phyloP scores from a whole-genome alignment of 2,329 filamentous ascomycete genomes.

The Cryphonectria carpinicola region DNA sequence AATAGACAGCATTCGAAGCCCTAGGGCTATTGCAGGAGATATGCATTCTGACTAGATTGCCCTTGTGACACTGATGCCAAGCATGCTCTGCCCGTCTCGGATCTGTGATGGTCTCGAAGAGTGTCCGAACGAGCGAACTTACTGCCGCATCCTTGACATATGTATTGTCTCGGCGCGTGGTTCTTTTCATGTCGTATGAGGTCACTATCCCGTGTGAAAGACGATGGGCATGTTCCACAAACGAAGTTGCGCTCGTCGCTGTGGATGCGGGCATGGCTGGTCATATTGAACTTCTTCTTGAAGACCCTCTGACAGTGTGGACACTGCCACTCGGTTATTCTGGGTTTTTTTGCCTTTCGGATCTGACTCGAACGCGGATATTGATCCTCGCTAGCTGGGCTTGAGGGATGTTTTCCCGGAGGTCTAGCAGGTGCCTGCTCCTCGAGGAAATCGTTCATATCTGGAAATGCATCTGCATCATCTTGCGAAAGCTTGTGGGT shows the following conservation, averaged over 20 bases:
- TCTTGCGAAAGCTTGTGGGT: neutral
- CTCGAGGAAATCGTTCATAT: neutral
- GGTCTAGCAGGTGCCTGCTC: neutral
- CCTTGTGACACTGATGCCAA: neutral
- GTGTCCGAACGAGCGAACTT: conserved; percentile 9
- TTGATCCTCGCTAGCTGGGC: neutral
- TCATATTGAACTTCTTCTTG: conserved; percentile 12
- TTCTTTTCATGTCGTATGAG: conserved; percentile 37
- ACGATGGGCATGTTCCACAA: neutral
- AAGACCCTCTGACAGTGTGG: conserved; percentile 9
- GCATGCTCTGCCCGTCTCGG: neutral
- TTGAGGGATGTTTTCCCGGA: neutral
- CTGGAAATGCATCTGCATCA: neutral
- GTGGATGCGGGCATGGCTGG: conserved; percentile 9
- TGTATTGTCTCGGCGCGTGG: neutral
- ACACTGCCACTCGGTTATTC: neutral
- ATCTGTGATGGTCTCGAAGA: conserved; percentile 7
- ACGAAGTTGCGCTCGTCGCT: neutral
- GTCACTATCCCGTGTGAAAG: conserved; percentile 11
- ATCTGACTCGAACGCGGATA: too few species aligned
- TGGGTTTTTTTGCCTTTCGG: neutral
- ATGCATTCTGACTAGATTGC: neutral
- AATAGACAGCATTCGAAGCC: neutral
- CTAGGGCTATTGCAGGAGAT: neutral
- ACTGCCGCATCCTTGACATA: conserved; percentile 5